Evolutionary conservation across 495 filamentous ascomycete genomes (phyloP), one percentile per base, ranked within the genome.

Genomic region (Penicillium atrosanguineum): DNA sequence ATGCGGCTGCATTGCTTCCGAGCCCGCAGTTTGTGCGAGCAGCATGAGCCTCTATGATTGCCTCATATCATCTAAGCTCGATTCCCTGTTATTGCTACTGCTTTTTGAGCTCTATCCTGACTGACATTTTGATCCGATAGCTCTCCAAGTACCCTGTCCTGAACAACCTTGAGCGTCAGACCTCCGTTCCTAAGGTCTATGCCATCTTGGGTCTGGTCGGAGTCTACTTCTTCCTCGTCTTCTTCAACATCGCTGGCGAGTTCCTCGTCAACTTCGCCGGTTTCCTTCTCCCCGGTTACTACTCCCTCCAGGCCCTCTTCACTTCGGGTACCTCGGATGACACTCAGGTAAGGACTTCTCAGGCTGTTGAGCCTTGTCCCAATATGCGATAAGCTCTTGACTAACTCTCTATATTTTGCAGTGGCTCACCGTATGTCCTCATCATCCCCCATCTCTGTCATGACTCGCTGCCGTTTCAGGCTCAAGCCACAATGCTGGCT

Each of bases 161-260:
- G 68, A 92, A 89, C 83, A 95, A 97, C 78, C 83, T 99, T 57
- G 95, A 99, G 86, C 90, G 88, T 74, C 90, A 96, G 76, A 94
- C 90, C 57, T 87, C 84, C 20, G 85, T 96, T 43, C 94, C 94
- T 57, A 99, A 99, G 81, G 90, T 93, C 69, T 97, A 99, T 65
- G 90, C 85, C 59, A 83, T 96, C 74, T 87, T 96, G 44, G 94
- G 94, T 59, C 71, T 96, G 12, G 74, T 69, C 44, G 86, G 85
- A 44, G 79, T 95, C 62, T 99, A 99, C 82, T 91, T 96, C 81
- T 96, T 97, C 83, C 83, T 99, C 16, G 89, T 97, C 75, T 87
- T 97, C 81, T 95, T 99, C 82, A 99, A 99, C 83, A 92, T 97
- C 61, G 94, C 90, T 55, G 93, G 94, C 65, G 89, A 94, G 71